phyloP scores from a whole-genome alignment of 2,329 filamentous ascomycete species.

The Moelleriella libera region DNA sequence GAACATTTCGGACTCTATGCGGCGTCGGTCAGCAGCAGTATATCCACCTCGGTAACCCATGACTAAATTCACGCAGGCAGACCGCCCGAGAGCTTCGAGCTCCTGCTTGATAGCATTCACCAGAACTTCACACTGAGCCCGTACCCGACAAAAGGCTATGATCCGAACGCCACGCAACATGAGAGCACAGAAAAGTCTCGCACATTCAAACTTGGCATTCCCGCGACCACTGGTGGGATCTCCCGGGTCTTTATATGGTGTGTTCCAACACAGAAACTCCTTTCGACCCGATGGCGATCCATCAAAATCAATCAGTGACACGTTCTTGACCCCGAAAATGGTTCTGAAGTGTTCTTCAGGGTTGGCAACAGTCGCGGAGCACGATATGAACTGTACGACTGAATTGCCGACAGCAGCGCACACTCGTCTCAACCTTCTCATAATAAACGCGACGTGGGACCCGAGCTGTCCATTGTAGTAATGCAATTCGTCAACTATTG shows the following conservation, averaged over 20 bases:
- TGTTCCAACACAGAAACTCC: slow-evolving; percentile 97
- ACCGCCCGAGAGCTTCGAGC: slow-evolving; percentile 55
- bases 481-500: slow-evolving; percentile 66
- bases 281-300: slow-evolving; percentile 83
- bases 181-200: slow-evolving; percentile 78
- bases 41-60: slow-evolving; percentile 97
- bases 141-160: slow-evolving; percentile 82
- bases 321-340: slow-evolving; percentile 78
- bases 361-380: slow-evolving; percentile 92
- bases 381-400: slow-evolving; percentile 80
- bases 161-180: slow-evolving; percentile 79
- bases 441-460: slow-evolving; percentile 86
- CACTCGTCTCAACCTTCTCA: slow-evolving; percentile 75
- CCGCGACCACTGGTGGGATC: slow-evolving; percentile 80
- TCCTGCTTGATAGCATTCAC: slow-evolving; percentile 69
- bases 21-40: slow-evolving; percentile 74
- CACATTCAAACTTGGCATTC: slow-evolving; percentile 72
- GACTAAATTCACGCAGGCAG: slow-evolving; percentile 64
- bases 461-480: slow-evolving; percentile 95
- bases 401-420: slow-evolving; percentile 84
- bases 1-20: slow-evolving; percentile 94
- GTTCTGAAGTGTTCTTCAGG: slow-evolving; percentile 83
- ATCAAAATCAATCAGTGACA: slow-evolving; percentile 75
- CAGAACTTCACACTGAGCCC: slow-evolving; percentile 78
- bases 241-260: slow-evolving; percentile 76